Percentiles rank a stretch among this genome's conserved stretches.
phyloP scores from a whole-genome alignment of 1,284 basidiomycete genomes.

The Amylostereum chailletii region DNA sequence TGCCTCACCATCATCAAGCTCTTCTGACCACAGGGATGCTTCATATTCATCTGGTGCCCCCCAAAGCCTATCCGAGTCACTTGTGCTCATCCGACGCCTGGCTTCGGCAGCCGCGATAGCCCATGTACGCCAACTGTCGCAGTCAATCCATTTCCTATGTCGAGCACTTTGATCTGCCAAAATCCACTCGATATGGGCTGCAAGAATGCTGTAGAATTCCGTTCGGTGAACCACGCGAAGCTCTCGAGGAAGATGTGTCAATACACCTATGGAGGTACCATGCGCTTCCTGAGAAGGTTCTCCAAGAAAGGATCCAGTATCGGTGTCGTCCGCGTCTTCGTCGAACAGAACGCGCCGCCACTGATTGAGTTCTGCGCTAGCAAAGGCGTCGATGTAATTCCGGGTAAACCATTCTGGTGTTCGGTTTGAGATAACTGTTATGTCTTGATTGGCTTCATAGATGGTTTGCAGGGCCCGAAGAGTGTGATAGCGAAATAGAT shows the following conservation, averaged over 20 bases:
- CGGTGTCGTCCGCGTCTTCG: conserved; percentile 1
- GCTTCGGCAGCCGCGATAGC: not conserved
- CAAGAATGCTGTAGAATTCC: conserved; percentile 11
- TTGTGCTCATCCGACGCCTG: not conserved
- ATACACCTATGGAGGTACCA: not conserved
- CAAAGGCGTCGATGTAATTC: conserved; percentile 22
- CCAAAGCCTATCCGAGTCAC: too few relatives aligned
- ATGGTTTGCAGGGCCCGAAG: conserved; percentile 19
- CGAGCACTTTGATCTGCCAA: not conserved
- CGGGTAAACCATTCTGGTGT: conserved; percentile 41
- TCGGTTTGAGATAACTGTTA: conserved; percentile 23
- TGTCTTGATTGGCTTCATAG: conserved; percentile 17
- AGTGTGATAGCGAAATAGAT: conserved; percentile 27
- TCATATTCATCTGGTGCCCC: too few relatives aligned
- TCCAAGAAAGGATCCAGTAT: not conserved
- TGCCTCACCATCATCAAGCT: too few relatives aligned
- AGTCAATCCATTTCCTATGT: conserved; percentile 3
- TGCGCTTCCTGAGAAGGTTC: too few relatives aligned
- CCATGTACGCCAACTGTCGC: conserved; percentile 6
- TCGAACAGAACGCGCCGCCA: conserved; percentile 24
- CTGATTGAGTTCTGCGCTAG: conserved; percentile 19
- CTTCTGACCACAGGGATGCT: too few relatives aligned
- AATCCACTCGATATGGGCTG: conserved; percentile 10
- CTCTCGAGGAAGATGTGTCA: conserved; percentile 5
- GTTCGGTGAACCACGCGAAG: conserved; percentile 9